Evolutionary conservation across 225 moss, liverwort and hornwort species (phyloP).

Genomic region (Bryum argenteum): DNA sequence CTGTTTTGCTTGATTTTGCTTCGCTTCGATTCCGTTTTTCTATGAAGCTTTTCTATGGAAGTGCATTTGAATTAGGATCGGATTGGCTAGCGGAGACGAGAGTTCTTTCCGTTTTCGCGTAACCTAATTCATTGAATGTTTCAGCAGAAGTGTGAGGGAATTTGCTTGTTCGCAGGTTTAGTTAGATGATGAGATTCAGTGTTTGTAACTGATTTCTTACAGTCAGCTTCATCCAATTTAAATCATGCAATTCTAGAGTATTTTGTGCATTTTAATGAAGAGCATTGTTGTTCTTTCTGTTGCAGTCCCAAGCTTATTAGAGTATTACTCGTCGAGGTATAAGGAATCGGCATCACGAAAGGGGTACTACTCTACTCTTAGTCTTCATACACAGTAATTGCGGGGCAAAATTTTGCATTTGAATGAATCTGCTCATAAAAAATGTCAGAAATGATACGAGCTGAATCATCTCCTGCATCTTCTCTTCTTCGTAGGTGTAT

Average conservation of each 20-base stretch:
- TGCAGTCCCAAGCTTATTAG: conserved; percentile 67
- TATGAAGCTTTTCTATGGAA: too few relatives aligned
- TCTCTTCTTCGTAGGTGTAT: conserved; percentile 14
- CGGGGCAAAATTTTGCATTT: neutral
- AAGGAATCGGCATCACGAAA: conserved; percentile 73
- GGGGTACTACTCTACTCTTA: conserved; percentile 42
- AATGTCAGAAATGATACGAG: neutral
- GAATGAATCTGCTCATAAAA: neutral
- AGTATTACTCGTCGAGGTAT: conserved; percentile 71
- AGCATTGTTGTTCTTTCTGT: conserved; percentile 14
- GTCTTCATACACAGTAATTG: neutral
- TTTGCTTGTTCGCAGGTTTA: neutral
- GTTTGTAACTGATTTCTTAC: conserved; percentile 1
- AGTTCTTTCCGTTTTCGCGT: neutral
- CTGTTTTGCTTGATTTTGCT: too few relatives aligned
- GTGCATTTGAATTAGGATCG: too few relatives aligned
- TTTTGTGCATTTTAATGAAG: neutral
- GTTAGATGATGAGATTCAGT: neutral
- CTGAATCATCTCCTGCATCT: neutral
- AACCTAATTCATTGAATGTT: neutral
- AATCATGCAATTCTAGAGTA: conserved; percentile 2
- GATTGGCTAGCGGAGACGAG: neutral
- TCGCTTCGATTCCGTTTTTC: too few relatives aligned
- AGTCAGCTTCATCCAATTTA: neutral
- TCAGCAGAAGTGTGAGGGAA: neutral